Percentiles rank a stretch among this genome's conserved stretches.
Conservation (phyloP, 2,329 filamentous ascomycete genomes). For the Cytospora mali region DNA sequence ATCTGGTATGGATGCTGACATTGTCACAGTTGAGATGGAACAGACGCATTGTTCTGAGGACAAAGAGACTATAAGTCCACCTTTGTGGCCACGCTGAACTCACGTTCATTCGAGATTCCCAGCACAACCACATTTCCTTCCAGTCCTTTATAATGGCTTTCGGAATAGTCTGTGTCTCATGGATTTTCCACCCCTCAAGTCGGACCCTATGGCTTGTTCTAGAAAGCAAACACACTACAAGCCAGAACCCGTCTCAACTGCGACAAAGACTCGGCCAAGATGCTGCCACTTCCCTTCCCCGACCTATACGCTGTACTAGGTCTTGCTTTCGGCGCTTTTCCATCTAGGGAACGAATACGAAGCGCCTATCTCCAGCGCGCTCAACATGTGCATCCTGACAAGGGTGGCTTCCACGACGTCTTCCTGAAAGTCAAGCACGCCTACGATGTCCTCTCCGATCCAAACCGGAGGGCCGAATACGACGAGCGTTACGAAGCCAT, state of each 20-base stretch:
- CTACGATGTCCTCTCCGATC: neutral
- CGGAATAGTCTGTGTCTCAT: neutral
- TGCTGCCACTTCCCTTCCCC: neutral
- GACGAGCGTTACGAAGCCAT: neutral
- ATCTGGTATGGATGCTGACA: constrained; percentile 33
- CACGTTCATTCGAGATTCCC: neutral
- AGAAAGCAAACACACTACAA: neutral
- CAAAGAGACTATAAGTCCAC: neutral
- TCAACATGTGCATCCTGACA: neutral
- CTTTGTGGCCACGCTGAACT: neutral
- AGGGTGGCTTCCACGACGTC: neutral
- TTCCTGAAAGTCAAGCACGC: neutral
- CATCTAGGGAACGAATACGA: neutral
- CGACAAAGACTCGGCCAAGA: no score
- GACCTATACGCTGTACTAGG: neutral
- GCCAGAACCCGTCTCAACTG: neutral
- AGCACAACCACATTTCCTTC: neutral
- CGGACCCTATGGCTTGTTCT: no score
- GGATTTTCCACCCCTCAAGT: neutral
- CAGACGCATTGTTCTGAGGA: neutral
- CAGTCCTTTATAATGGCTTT: neutral
- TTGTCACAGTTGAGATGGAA: neutral
- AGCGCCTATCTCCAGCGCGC: neutral
- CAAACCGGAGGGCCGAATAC: neutral
- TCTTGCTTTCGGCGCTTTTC: neutral